phyloP scores from a whole-genome alignment of 2,329 filamentous ascomycete species.

The Pseudopyrenochaeta lycopersici region DNA sequence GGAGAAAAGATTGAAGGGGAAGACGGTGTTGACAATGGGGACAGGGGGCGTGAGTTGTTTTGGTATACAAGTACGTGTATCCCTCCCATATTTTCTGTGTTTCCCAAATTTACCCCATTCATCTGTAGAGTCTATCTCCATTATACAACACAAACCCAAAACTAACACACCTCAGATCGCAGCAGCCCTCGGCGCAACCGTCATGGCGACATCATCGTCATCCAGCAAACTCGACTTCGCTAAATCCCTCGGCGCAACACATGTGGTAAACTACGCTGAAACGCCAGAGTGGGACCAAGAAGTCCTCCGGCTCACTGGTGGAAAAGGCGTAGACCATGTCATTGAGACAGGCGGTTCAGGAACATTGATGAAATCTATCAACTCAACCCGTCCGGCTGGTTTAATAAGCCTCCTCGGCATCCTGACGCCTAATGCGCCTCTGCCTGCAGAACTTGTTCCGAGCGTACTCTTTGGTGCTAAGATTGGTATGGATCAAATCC shows the following conservation, averaged over 20 bases:
- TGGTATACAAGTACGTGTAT: conserved; percentile 24
- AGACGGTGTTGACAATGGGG: conserved; percentile 68
- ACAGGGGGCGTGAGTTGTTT: conserved; percentile 56
- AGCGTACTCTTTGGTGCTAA: conserved; percentile 25
- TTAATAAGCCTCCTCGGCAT: conserved; percentile 59
- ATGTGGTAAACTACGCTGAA: conserved; percentile 66
- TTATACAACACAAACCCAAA: conserved; percentile 41
- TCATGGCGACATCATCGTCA: conserved; percentile 66
- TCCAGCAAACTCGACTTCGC: conserved; percentile 58
- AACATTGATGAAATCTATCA: conserved; percentile 57
- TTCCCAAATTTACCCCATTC: too few species aligned
- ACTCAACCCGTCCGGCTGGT: conserved; percentile 56
- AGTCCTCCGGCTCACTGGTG: conserved; percentile 56
- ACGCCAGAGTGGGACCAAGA: conserved; percentile 64
- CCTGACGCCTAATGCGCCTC: conserved; percentile 21
- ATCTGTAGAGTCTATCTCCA: conserved; percentile 56
- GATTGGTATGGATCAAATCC: conserved; percentile 12
- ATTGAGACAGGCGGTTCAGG: conserved; percentile 55
- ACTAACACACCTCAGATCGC: conserved; percentile 43
- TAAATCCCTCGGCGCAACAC: conserved; percentile 36
- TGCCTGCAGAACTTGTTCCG: conserved; percentile 19
- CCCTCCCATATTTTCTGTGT: neutral
- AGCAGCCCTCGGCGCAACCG: conserved; percentile 55
- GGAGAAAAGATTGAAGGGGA: conserved; percentile 28
- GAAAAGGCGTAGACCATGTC: conserved; percentile 56